These are phyloP conservation scores for Triadica sebifera DNA, from an alignment of 345 rosid species.

Conservation along the genomic window DNA sequence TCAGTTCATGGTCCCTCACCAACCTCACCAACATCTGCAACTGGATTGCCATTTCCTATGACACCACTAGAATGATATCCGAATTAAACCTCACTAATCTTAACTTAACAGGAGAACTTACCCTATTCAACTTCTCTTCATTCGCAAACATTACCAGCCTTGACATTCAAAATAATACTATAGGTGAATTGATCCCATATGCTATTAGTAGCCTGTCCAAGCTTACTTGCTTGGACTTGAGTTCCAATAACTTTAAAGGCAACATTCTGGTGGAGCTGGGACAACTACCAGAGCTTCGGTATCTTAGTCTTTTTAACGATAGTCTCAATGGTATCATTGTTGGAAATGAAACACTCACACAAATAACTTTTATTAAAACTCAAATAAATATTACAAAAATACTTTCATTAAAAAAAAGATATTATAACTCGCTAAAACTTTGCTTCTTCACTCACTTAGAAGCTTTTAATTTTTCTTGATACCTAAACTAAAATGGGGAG, in stretches of 20 bases:
- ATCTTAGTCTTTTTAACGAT: constrained; percentile 41
- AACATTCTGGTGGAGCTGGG: constrained; percentile 41
- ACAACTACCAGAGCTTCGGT: constrained; percentile 35
- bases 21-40: constrained; percentile 58
- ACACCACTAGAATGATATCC: constrained; percentile 28
- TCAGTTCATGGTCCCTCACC: constrained; percentile 53
- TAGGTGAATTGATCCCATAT: constrained; percentile 35
- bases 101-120: constrained; percentile 38
- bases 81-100: constrained; percentile 35
- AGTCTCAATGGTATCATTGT: constrained; percentile 41
- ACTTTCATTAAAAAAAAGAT: no score
- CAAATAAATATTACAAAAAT: no score
- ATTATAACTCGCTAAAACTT: no score
- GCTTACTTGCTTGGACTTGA: constrained; percentile 43
- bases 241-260: constrained; percentile 37
- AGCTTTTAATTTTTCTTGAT: no score
- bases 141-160: constrained; percentile 47
- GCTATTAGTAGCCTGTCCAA: constrained; percentile 35
- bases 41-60: constrained; percentile 55
- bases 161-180: no score
- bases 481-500: no score
- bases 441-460: no score
- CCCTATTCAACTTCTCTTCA: constrained; percentile 46
- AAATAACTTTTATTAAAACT: no score
- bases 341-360: no score